phyloP scores from a whole-genome alignment of 108 stramenopile genomes.

The Cafeteria roenbergensis region DNA sequence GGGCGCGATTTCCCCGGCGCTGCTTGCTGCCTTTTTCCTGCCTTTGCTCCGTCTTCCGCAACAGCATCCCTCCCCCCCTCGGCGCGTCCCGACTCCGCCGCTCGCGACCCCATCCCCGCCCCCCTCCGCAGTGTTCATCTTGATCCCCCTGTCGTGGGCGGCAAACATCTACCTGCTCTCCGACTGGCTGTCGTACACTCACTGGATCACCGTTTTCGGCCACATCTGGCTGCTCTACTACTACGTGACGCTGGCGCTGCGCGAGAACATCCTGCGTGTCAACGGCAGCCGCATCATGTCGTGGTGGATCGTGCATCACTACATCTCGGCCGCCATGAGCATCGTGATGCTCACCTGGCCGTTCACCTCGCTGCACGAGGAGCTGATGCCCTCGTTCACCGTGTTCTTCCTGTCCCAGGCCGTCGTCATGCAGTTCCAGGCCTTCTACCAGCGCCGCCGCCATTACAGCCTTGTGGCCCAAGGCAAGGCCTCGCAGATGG shows the following conservation, averaged over 20 bases:
- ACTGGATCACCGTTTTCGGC: conserved; percentile 17
- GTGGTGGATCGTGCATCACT: conserved; percentile 26
- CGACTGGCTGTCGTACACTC: conserved; percentile 12
- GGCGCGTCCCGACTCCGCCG: no score
- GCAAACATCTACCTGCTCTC: conserved; percentile 10
- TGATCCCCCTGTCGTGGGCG: conserved; percentile 7
- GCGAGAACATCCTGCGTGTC: conserved; percentile 17
- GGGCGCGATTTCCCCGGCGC: no score
- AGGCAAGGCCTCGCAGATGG: conserved; percentile 14
- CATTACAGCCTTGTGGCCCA: conserved; percentile 9
- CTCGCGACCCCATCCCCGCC: no score
- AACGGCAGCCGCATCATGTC: conserved; percentile 15
- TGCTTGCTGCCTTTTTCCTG: no score
- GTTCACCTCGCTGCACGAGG: conserved; percentile 1
- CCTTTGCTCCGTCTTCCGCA: no score
- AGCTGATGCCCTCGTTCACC: conserved; percentile 10
- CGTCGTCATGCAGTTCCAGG: conserved; percentile 12
- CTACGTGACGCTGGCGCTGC: conserved; percentile 20
- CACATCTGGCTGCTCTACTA: conserved; percentile 21
- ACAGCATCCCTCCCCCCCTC: no score
- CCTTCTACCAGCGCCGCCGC: conserved; percentile 6
- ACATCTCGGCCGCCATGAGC: conserved; percentile 13
- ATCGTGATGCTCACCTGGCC: conserved; percentile 22
- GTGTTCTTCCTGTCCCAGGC: conserved; percentile 7
- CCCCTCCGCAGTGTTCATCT: conserved; percentile 16